Evolutionary conservation across 2,329 filamentous ascomycete genomes (phyloP).

Genomic region (Scedosporium minutisporum): DNA sequence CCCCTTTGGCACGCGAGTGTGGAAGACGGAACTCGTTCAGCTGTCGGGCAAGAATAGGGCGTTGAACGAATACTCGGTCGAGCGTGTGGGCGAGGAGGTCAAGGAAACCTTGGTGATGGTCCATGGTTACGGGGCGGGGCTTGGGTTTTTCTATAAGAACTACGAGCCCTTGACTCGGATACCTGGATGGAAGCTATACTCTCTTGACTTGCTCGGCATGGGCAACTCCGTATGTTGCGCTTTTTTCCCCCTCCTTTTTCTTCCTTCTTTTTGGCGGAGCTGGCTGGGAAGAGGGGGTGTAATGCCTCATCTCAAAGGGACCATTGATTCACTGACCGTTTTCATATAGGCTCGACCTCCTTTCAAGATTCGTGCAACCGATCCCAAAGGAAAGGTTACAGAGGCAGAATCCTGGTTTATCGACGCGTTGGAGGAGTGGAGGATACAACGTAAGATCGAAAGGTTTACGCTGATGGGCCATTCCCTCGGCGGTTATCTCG

Average conservation of each 20-base stretch:
- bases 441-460: conserved; percentile 77
- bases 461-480: conserved; percentile 90
- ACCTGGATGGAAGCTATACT: conserved; percentile 79
- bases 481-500: conserved; percentile 88
- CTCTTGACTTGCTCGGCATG: conserved; percentile 93
- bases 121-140: conserved; percentile 89
- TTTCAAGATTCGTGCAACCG: conserved; percentile 79
- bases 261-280: neutral
- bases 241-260: neutral
- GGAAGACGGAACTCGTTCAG: conserved; percentile 76
- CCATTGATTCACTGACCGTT: neutral
- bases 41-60: conserved; percentile 78
- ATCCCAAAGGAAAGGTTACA: conserved; percentile 65
- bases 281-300: too few relatives aligned
- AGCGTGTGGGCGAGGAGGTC: conserved; percentile 66
- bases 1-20: conserved; percentile 74
- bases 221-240: conserved; percentile 52
- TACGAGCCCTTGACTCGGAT: conserved; percentile 77
- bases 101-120: conserved; percentile 90
- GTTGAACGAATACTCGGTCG: conserved; percentile 87
- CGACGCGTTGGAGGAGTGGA: conserved; percentile 94
- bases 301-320: neutral
- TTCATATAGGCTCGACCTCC: conserved; percentile 51
- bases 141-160: conserved; percentile 98
- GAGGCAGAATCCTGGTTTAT: conserved; percentile 96